Percentiles rank a stretch among this genome's conserved stretches.
phyloP scores from a whole-genome alignment of 208 protist genomes.

The Balamuthia mandrillaris region DNA sequence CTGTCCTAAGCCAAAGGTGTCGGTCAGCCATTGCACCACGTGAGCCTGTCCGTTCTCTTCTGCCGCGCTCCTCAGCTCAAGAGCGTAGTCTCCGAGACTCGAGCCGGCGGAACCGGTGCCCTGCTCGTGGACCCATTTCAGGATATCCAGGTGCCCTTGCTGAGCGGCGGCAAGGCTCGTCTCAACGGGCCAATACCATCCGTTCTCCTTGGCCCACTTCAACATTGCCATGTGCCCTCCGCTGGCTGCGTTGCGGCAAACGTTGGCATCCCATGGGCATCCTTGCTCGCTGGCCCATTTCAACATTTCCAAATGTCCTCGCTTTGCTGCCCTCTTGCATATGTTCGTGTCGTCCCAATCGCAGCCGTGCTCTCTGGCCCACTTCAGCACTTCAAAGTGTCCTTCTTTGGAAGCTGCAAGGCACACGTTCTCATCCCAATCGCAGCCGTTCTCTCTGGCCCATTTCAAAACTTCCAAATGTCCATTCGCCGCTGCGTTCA shows the following conservation, averaged over 20 bases:
- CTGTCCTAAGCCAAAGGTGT: too few relatives aligned
- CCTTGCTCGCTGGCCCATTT: not conserved
- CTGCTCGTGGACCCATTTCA: too few relatives aligned
- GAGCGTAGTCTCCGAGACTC: too few relatives aligned
- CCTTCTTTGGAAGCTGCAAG: not conserved
- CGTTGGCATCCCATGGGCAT: not conserved
- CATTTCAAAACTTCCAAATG: not conserved
- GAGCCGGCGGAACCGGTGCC: too few relatives aligned
- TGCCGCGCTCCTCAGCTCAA: too few relatives aligned
- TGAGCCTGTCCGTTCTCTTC: too few relatives aligned
- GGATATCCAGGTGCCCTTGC: too few relatives aligned
- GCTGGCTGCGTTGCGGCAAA: not conserved
- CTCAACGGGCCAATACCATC: not conserved
- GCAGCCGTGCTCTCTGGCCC: not conserved
- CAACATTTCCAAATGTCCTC: not conserved
- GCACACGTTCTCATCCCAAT: not conserved
- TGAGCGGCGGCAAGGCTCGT: too few relatives aligned
- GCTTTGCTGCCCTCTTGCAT: not conserved
- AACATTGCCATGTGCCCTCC: not conserved
- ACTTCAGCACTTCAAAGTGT: not conserved
- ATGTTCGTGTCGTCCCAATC: not conserved
- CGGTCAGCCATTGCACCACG: too few relatives aligned
- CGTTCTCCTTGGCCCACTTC: not conserved
- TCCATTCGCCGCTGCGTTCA: not conserved
- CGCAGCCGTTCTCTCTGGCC: not conserved